A percentile compares a stretch with the other conserved stretches of the same genome.
Conservation (phyloP, 805 yeast genomes). For the Pichia nakasei region DNA sequence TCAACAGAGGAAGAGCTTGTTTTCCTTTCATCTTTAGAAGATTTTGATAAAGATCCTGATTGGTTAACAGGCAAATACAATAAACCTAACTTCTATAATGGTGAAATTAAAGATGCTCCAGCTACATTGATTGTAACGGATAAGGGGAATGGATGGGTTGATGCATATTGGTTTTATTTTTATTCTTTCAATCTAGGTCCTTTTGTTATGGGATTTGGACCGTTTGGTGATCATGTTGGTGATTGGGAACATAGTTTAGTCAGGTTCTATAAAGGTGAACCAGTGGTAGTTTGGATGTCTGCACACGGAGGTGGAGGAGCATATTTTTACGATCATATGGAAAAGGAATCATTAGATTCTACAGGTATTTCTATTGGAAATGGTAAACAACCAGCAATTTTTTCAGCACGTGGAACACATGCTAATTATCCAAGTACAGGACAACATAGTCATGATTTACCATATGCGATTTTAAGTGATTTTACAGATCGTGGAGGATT, state of each 20-base stretch:
- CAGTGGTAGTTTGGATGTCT: slow-evolving; percentile 87
- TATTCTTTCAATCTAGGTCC: slow-evolving; percentile 94
- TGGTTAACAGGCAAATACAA: slow-evolving; percentile 76
- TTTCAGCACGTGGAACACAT: slow-evolving; percentile 92
- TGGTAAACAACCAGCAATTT: slow-evolving; percentile 57
- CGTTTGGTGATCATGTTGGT: slow-evolving; percentile 94
- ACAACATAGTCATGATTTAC: slow-evolving; percentile 91
- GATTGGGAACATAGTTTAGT: slow-evolving; percentile 97
- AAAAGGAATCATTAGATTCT: slow-evolving; percentile 26
- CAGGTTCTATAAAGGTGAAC: slow-evolving; percentile 72
- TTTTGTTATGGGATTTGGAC: slow-evolving; percentile 95
- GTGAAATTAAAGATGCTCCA: slow-evolving; percentile 67
- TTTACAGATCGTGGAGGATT: slow-evolving; percentile 92
- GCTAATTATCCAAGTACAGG: slow-evolving; percentile 96
- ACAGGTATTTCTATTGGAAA: slow-evolving; percentile 13
- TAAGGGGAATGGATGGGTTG: slow-evolving; percentile 91
- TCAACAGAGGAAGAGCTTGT: slow-evolving; percentile 26
- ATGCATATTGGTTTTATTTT: slow-evolving; percentile 93
- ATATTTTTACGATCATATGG: slow-evolving; percentile 66
- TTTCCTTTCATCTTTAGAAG: slow-evolving; percentile 58
- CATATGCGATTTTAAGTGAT: slow-evolving; percentile 83
- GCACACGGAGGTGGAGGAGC: slow-evolving; percentile 98
- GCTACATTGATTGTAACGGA: slow-evolving; percentile 78
- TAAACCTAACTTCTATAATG: slow-evolving; percentile 62
- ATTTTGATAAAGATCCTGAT: slow-evolving; percentile 64